Evolutionary conservation across 768 basidiomycete genomes (phyloP), one percentile per base, ranked within the genome.

Genomic region (Phanerochaete sordida): DNA sequence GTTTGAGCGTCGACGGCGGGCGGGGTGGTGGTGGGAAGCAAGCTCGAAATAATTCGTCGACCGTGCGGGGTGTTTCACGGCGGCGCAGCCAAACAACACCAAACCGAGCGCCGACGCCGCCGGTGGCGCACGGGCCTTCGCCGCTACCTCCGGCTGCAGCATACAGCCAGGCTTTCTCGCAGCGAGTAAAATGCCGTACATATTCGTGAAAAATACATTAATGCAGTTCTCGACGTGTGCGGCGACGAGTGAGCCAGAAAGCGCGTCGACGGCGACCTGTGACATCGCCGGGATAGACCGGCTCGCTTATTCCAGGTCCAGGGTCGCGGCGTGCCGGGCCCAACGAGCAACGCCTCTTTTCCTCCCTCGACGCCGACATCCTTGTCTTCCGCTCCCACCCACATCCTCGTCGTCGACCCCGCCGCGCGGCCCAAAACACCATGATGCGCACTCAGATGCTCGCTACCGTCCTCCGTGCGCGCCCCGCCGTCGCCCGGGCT

Each of bases 381-480:
- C 46, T 43, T 56, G 31, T 30, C 56, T 30, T 52, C 49, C 33
- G 24, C 63, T 60, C 56, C 35, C 65, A 30, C 58, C 54, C 23
- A 27, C 45, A 31, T 62, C 61, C 30, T 51, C 61, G 54, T 33
- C 50, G 56, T 51, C 56, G 37, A 51, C 26, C 49, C 45, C 51
- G 46, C 45, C 52, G 59, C 45, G 51, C 51, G 24, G 15, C 48
- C 27, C 27, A 47, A 62, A 52, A 33, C 24, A 44, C 31, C 68
- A 57, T 64, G 68, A 84, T 88, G 85, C 80, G 81, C 71, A 70
- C 82, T 65, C 84, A 81, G 70, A 73, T 86, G 69, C 68, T 88
- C 68, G 77, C 85, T 75, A 78, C 81, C 73, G 76, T 83, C 73
- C 79, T 90, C 70, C 87, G 88, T 65, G 79, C 82, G 54, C 82